Base-by-base conservation (phyloP, 345 rosid species). In the Reutealis trisperma region DNA sequence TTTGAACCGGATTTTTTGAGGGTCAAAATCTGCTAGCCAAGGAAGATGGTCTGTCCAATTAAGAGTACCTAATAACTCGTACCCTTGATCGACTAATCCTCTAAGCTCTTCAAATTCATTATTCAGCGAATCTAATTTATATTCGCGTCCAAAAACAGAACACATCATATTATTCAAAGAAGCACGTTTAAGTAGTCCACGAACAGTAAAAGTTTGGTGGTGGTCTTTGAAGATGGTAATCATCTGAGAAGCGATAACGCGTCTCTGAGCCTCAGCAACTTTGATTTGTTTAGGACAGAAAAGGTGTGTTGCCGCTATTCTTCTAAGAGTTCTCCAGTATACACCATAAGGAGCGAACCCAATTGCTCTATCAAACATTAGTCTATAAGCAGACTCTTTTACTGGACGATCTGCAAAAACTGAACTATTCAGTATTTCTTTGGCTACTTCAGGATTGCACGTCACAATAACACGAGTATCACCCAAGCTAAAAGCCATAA, bases 141-240 rank as follows among this genome's bases (percentile, higher is more conserved):
- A 90, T 71, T 86, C 78, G 63, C 76, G 77, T 76, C 97, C 97
- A 67, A 92, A 92, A 75, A 92, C 87, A 8, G 93, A 90, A 42
- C 88, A 77, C 97, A 92, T 89, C 93, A 92, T 92, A 83, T 88
- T 88, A 78, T 83, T 88, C n/a, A 92, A 83, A 24, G 97, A 90
- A 65, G 92, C 93, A 72, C 85, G 78, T 85, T 90, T 90, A 6
- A 92, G 83, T 72, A 88, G 32, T 58, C 89, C 86, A 4, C 93
- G 89, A 18, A 90, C 89, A 6, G 63, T 74, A 47, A 75, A 84
- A 71, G 84, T 75, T 67, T 79, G 79, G 27, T 72, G 69, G 4
- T 55, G 47, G 18, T 55, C 47, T 41, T 72, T 84, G 19, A 88
- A 65, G 8, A 77, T n/a, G 5, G 70, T 44, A 47, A 85, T 82